A percentile compares a stretch with the other conserved stretches of the same genome.
phyloP scores from a whole-genome alignment of 2,329 filamentous ascomycete genomes.

The Ceratocystis huliohia region DNA sequence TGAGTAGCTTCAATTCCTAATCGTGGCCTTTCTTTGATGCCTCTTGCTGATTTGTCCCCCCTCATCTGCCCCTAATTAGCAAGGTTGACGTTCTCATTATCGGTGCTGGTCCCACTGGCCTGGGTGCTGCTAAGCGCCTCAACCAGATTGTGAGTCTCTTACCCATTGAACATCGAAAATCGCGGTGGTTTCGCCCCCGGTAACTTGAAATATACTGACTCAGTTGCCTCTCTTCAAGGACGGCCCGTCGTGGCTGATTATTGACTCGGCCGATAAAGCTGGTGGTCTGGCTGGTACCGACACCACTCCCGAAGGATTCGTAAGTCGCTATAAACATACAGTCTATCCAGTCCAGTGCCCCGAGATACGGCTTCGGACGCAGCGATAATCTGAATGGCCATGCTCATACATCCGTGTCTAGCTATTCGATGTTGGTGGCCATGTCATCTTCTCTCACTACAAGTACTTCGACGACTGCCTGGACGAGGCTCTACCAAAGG shows the following conservation, averaged over 20 bases:
- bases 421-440: constrained; percentile 97
- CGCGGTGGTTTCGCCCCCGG: constrained; percentile 13
- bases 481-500: constrained; percentile 86
- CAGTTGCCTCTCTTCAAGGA: constrained; percentile 41
- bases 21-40: neutral
- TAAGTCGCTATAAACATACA: constrained; percentile 44
- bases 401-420: constrained; percentile 29
- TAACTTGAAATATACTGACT: constrained; percentile 23
- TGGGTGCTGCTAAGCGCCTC: constrained; percentile 94
- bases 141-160: constrained; percentile 70
- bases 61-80: neutral
- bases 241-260: constrained; percentile 86
- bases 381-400: neutral
- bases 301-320: constrained; percentile 88
- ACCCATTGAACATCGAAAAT: constrained; percentile 20
- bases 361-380: neutral
- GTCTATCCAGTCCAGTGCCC: neutral
- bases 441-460: constrained; percentile 99
- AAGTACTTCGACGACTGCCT: constrained; percentile 99
- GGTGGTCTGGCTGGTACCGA: constrained; percentile 95
- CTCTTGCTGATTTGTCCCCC: neutral
- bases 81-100: constrained; percentile 71
- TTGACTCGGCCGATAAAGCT: constrained; percentile 82
- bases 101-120: constrained; percentile 90
- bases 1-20: constrained; percentile 20